These are phyloP conservation scores for Aspergillus heteromorphus DNA, from an alignment of 495 filamentous ascomycete genomes.

Conservation along the genomic window DNA sequence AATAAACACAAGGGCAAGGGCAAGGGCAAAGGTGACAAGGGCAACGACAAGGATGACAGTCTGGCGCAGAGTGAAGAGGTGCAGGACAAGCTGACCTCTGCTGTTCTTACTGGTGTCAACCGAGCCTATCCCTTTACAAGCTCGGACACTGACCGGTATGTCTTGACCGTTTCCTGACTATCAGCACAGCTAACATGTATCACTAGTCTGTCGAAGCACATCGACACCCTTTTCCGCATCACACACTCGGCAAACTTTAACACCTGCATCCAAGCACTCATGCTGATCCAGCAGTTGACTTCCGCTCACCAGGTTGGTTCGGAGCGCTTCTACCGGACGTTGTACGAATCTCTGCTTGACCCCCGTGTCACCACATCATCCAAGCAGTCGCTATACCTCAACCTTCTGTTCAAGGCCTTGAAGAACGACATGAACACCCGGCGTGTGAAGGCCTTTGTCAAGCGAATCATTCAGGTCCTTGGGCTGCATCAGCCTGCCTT, in stretches of 20 bases:
- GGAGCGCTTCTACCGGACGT: constrained; percentile 88
- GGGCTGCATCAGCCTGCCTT: constrained; percentile 87
- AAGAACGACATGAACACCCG: constrained; percentile 82
- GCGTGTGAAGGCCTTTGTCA: constrained; percentile 91
- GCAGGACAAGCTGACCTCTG: constrained; percentile 84
- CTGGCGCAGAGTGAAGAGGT: constrained; percentile 56
- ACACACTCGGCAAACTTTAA: constrained; percentile 99
- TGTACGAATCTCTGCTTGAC: constrained; percentile 93
- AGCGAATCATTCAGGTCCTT: constrained; percentile 82
- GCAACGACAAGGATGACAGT: constrained; percentile 43
- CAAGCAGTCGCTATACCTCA: constrained; percentile 92
- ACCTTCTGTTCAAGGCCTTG: constrained; percentile 79
- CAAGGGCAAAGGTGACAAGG: constrained; percentile 49
- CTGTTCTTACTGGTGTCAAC: constrained; percentile 88
- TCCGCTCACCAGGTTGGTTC: constrained; percentile 67
- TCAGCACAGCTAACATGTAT: constrained; percentile 16
- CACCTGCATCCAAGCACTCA: constrained; percentile 91
- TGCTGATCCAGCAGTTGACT: constrained; percentile 91
- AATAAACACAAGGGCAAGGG: constrained; percentile 28
- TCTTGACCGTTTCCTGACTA: constrained; percentile 5
- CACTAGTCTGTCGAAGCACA: constrained; percentile 68
- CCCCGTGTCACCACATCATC: constrained; percentile 82
- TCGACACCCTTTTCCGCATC: constrained; percentile 89
- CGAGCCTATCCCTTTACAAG: constrained; percentile 90
- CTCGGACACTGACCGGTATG: constrained; percentile 66